Percentiles rank a stretch among this genome's conserved stretches.
These are phyloP conservation scores for Begonia fuchsioides DNA, from an alignment of 306 rosid genomes.

Conservation along the genomic window DNA sequence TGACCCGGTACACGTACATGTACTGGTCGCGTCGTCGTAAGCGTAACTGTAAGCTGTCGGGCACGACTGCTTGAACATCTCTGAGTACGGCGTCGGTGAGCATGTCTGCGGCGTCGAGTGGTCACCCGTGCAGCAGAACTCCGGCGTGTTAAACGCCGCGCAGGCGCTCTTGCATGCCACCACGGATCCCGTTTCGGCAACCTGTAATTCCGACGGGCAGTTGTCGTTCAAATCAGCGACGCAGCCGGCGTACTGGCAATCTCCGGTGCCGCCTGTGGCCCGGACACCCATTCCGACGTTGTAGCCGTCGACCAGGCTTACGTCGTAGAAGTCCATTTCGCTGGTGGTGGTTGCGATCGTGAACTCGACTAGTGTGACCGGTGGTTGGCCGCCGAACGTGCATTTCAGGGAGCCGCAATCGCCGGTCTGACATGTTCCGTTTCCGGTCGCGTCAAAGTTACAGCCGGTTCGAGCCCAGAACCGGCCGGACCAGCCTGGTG, in stretches of 20 bases:
- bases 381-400: conserved; percentile 62
- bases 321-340: conserved; percentile 76
- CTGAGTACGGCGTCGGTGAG: conserved; percentile 56
- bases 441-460: conserved; percentile 40
- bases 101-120: conserved; percentile 63
- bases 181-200: conserved; percentile 19
- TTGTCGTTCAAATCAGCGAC: conserved; percentile 39
- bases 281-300: conserved; percentile 52
- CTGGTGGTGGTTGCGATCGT: conserved; percentile 66
- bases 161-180: conserved; percentile 88
- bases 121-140: conserved; percentile 72
- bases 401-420: conserved; percentile 61
- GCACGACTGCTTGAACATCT: conserved; percentile 65
- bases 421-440: conserved; percentile 61
- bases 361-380: conserved; percentile 87
- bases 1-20: conserved; percentile 61
- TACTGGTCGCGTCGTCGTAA: conserved; percentile 80
- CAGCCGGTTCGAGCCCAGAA: conserved; percentile 95
- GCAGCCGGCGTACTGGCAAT: conserved; percentile 74
- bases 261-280: conserved; percentile 60
- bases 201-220: conserved; percentile 54
- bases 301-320: conserved; percentile 82
- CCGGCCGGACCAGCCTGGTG: conserved; percentile 91
- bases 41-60: conserved; percentile 84
- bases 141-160: conserved; percentile 49